Base-by-base conservation (phyloP, 495 filamentous ascomycete species). In the Penicillium arizonense region DNA sequence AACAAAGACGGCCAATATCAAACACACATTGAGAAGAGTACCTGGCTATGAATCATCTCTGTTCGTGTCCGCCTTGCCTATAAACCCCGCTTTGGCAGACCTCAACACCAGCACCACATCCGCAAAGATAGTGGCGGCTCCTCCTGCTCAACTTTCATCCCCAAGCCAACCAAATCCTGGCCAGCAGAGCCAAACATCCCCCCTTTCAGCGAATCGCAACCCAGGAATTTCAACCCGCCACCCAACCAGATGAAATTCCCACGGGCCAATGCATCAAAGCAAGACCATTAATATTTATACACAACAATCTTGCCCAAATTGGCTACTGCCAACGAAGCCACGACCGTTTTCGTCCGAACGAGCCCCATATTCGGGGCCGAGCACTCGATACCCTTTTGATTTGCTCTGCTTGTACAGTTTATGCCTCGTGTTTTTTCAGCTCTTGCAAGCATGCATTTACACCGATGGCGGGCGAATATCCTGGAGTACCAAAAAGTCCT, bases 301-400 rank as follows among this genome's bases (percentile, higher is more conserved):
- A 50, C 18, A 39, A 20, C 37, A 43, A 35, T 36, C 48, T 50
- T 50, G 48, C 32, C 28, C 34, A 33, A 33, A 50, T 50, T 42
- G 48, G 48, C 48, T 33, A 20, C 39, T 26, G 34, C 35, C 52
- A 41, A 56, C 52, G 38, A 47, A 33, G 47, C 42, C 54, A 58
- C 52, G 48, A 64, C 48, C 48, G 33, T 58, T 64, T 58, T 52
- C 47, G 28, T 47, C 42, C 50, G 50, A 51, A 52, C 38, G 35
- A 39, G 33, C 39, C 53, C 52, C 48, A 53, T 32, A 52, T 46
- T 49, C 47, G 52, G 63, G 60, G 50, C 56, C 52, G 49, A 42
- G 49, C 55, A 55, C 50, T 66, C 63, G 63, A 66, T 66, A 66
- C 63, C 63, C 63, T 53, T 55, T 63, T 58, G 47, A 48, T 63